phyloP scores from a whole-genome alignment of 129 eudicot genomes.

The Lactuca sativa region DNA sequence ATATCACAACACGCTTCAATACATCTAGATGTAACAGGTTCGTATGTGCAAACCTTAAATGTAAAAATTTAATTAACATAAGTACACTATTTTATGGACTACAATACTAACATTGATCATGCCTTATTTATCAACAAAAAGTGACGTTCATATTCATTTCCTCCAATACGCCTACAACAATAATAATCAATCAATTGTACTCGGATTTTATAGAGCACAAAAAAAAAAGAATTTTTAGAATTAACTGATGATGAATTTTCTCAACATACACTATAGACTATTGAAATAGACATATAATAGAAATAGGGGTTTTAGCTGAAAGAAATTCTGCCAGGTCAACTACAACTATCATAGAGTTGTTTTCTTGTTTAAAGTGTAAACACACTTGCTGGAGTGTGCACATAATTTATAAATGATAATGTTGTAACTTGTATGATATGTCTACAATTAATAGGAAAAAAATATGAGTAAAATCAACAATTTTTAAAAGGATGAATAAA shows the following conservation, averaged over 20 bases:
- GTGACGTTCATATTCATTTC: slow-evolving; percentile 92
- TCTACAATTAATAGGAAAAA: too few species aligned
- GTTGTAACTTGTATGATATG: too few species aligned
- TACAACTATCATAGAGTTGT: too few species aligned
- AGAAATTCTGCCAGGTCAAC: too few species aligned
- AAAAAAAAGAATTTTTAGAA: not conserved
- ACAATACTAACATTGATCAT: slow-evolving; percentile 86
- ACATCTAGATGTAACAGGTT: slow-evolving; percentile 95
- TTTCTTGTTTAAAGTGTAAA: too few species aligned
- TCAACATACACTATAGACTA: slow-evolving; percentile 93
- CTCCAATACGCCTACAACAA: slow-evolving; percentile 84
- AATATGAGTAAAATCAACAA: too few species aligned
- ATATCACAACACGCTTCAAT: slow-evolving; percentile 81
- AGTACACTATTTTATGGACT: not conserved
- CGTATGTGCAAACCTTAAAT: slow-evolving; percentile 93
- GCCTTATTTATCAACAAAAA: slow-evolving; percentile 96
- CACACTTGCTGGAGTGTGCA: too few species aligned
- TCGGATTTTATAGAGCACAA: not conserved
- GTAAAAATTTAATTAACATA: too few species aligned
- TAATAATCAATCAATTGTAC: not conserved
- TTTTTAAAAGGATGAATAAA: too few species aligned
- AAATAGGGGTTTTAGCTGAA: too few species aligned
- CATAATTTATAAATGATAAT: too few species aligned
- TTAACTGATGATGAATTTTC: slow-evolving; percentile 13
- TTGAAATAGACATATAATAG: too few species aligned